Conservation (phyloP, 305 asterid genomes). For the Fraxinus sp. region DNA sequence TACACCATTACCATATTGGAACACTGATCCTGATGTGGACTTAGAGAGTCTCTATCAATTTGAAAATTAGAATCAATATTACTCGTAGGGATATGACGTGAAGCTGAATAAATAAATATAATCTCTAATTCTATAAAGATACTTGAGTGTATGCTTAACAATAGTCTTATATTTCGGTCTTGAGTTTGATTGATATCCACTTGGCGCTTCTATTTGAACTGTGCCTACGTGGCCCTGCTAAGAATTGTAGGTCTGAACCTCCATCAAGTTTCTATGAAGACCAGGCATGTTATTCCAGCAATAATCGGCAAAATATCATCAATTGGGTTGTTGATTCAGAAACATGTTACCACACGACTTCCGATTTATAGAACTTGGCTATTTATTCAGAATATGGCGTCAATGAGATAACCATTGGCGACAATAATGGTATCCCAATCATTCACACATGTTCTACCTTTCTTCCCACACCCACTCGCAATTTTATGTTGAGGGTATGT, state of each 20-base stretch:
- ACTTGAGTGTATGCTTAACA: too few relatives aligned
- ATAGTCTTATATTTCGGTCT: not conserved
- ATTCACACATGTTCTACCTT: not conserved
- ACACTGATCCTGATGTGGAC: not conserved
- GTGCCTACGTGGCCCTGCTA: too few relatives aligned
- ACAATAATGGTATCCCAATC: not conserved
- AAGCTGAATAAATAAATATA: not conserved
- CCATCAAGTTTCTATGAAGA: too few relatives aligned
- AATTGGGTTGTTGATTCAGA: too few relatives aligned
- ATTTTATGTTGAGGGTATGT: not conserved
- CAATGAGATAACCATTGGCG: not conserved
- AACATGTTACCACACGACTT: not conserved
- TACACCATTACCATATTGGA: not conserved
- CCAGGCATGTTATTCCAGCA: too few relatives aligned
- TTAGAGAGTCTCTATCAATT: not conserved
- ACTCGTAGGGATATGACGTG: not conserved
- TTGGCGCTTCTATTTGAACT: too few relatives aligned
- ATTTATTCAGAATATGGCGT: not conserved
- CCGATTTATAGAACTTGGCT: not conserved
- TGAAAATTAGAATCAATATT: not conserved
- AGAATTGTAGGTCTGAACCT: too few relatives aligned
- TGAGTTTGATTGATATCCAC: not conserved
- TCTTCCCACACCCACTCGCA: not conserved
- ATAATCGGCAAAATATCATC: too few relatives aligned
- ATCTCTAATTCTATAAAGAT: not conserved